phyloP scores from a whole-genome alignment of 495 filamentous ascomycete genomes.

The Podospora bellae-mahoneyi region DNA sequence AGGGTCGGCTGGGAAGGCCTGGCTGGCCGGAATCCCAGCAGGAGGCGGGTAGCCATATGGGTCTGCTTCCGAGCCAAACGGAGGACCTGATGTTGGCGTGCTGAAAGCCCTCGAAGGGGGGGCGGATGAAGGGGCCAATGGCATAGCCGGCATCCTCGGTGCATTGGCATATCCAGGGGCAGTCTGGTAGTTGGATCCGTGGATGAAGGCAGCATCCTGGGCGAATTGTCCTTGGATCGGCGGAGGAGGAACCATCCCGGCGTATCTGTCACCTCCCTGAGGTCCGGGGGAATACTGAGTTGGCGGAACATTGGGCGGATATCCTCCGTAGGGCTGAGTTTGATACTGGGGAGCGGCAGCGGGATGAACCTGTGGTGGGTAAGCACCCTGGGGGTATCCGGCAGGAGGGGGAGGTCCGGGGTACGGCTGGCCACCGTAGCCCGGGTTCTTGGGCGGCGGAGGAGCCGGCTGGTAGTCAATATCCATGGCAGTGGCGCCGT shows the following conservation, averaged over 20 bases:
- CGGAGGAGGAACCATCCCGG: conserved; percentile 25
- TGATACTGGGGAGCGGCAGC: conserved; percentile 21
- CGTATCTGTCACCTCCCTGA: conserved; percentile 30
- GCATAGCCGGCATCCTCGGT: conserved; percentile 25
- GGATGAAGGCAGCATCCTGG: conserved; percentile 27
- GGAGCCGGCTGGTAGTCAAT: conserved; percentile 26
- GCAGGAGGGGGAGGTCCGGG: conserved; percentile 19
- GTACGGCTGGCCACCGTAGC: conserved; percentile 22
- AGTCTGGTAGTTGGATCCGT: conserved; percentile 28
- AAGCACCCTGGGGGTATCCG: conserved; percentile 22
- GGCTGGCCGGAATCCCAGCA: conserved; percentile 29
- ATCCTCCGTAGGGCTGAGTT: conserved; percentile 19
- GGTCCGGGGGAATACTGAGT: conserved; percentile 32
- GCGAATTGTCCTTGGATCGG: conserved; percentile 21
- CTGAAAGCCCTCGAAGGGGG: conserved; percentile 22
- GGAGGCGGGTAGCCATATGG: conserved; percentile 34
- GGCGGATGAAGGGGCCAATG: conserved; percentile 23
- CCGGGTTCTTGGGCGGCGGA: conserved; percentile 12
- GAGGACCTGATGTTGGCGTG: conserved; percentile 17
- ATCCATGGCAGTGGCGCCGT: conserved; percentile 29
- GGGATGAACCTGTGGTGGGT: conserved; percentile 23
- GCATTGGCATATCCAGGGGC: conserved; percentile 23
- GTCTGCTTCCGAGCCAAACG: conserved; percentile 30
- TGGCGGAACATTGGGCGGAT: conserved; percentile 23
- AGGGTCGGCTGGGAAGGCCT: conserved; percentile 43